Evolutionary conservation across 169 alveolate genomes (phyloP).

Genomic region (Neospora caninum): DNA sequence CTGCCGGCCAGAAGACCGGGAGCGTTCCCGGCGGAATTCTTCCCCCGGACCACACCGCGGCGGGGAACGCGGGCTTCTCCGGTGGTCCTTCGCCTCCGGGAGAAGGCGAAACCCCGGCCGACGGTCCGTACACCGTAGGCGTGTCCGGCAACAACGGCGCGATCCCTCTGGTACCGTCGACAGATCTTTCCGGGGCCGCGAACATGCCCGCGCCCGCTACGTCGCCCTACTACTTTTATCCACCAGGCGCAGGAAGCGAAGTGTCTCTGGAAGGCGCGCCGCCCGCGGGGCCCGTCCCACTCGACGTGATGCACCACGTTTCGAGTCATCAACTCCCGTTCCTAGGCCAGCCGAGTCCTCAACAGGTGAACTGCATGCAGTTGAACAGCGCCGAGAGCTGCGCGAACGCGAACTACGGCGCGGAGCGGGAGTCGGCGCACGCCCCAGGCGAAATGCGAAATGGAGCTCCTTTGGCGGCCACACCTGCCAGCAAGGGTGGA

Average conservation of each 20-base stretch:
- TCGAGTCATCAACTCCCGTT: background rate
- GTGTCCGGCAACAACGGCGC: background rate
- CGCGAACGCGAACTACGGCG: background rate
- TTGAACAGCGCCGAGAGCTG: background rate
- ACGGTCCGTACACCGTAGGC: background rate
- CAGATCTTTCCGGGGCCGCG: background rate
- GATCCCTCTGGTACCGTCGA: background rate
- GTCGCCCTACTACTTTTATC: constrained; percentile 5
- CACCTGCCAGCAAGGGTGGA: background rate
- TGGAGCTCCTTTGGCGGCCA: background rate
- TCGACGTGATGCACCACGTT: background rate
- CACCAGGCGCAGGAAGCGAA: background rate
- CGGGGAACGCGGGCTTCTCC: background rate
- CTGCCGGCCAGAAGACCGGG: background rate
- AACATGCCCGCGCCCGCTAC: background rate
- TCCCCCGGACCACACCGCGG: background rate
- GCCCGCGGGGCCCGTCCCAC: background rate
- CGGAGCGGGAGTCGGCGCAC: background rate
- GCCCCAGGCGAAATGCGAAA: background rate
- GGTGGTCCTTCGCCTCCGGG: background rate
- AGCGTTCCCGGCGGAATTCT: background rate
- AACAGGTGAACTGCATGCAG: background rate
- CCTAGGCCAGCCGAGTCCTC: background rate
- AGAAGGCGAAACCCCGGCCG: background rate
- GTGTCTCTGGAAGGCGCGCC: background rate